Base-by-base conservation (phyloP, 805 yeast species). In the Wickerhamiella lipophila region DNA sequence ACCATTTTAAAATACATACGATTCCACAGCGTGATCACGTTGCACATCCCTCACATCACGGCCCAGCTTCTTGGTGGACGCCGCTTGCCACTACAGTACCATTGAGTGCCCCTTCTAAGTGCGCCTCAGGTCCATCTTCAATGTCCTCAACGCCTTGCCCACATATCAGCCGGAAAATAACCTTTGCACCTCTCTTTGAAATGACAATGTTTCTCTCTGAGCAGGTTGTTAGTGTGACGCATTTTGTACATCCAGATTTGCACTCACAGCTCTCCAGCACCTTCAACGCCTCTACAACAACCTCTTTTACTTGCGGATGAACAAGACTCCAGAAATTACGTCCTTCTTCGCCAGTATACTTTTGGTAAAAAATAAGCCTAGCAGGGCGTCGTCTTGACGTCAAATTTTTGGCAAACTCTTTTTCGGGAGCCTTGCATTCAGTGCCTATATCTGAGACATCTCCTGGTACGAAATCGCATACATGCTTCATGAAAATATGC, bases 351-450 rank as follows among this genome's bases (percentile, higher is more conserved):
- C 94, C 95, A 58, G 79, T 78, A 23, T 23, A 40, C 1, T 85
- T 73, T 62, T 92, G 97, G 59, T 78, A 79, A 56, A 92, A 83
- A 1, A 88, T 77, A 45, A 92, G 66, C 48, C 98, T 68, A 0
- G 94, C 95, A 0, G 97, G 97, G 38, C 99, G 67, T 50, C 74
- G 76, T 36, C 98, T 68, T 15, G 65, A 64, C 0, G 89, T 74
- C 58, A 83, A 83, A 25, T 86, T 65, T 44, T 73, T 72, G 1
- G 95, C 84, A 70, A 89, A 84, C 60, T 92, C 99, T 58, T 92
- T 92, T 55, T 87, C 95, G 0, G 98, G 96, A 0, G 97, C 96
- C 59, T 92, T 92, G 64, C 99, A 92, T 63, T 92, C 99, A 0
- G 97, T 85, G 41, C 75, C 76, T 12, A 92, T 72, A 56, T 92